Percentiles rank a stretch among this genome's conserved stretches.
Evolutionary conservation across 2,329 filamentous ascomycete genomes (phyloP).

Genomic region (Claviceps africana): DNA sequence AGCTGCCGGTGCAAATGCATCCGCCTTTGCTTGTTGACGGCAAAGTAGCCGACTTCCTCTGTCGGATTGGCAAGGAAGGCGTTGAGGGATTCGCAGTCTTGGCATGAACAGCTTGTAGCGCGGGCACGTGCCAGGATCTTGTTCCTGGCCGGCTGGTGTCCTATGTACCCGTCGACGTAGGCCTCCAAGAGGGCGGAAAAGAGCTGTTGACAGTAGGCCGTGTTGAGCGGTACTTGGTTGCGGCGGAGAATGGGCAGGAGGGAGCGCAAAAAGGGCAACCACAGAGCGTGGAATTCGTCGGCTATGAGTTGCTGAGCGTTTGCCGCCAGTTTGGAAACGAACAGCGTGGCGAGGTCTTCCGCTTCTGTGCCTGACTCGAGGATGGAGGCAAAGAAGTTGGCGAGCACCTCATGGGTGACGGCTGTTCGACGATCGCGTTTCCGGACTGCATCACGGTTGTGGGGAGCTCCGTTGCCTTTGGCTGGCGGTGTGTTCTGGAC

Average conservation of each 20-base stretch:
- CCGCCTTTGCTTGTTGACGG: slow-evolving; percentile 4
- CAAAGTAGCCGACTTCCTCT: background rate
- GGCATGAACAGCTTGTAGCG: slow-evolving; percentile 11
- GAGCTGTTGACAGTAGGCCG: slow-evolving; percentile 11
- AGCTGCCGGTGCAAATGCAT: slow-evolving; percentile 12
- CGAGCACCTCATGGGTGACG: slow-evolving; percentile 3
- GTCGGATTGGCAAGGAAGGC: slow-evolving; percentile 12
- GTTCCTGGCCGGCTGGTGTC: slow-evolving; percentile 5
- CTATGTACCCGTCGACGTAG: slow-evolving; percentile 13
- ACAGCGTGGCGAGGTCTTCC: slow-evolving; percentile 7
- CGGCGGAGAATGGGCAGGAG: slow-evolving; percentile 9
- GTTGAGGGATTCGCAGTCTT: slow-evolving; percentile 14
- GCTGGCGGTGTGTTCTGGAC: background rate
- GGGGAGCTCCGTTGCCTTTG: background rate
- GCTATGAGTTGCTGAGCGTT: slow-evolving; percentile 8
- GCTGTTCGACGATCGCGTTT: background rate
- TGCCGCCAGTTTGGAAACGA: slow-evolving; percentile 10
- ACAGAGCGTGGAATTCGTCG: slow-evolving; percentile 12
- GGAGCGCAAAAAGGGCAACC: slow-evolving; percentile 17
- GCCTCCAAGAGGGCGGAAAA: slow-evolving; percentile 11
- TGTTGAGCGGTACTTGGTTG: slow-evolving; percentile 4
- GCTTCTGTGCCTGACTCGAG: slow-evolving; percentile 7
- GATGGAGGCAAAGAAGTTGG: slow-evolving; percentile 5
- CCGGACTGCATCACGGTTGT: background rate
- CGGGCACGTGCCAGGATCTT: background rate